Evolutionary conservation across 164 flowering plant genomes (phyloP).

Genomic region (Vitis rupestris): DNA sequence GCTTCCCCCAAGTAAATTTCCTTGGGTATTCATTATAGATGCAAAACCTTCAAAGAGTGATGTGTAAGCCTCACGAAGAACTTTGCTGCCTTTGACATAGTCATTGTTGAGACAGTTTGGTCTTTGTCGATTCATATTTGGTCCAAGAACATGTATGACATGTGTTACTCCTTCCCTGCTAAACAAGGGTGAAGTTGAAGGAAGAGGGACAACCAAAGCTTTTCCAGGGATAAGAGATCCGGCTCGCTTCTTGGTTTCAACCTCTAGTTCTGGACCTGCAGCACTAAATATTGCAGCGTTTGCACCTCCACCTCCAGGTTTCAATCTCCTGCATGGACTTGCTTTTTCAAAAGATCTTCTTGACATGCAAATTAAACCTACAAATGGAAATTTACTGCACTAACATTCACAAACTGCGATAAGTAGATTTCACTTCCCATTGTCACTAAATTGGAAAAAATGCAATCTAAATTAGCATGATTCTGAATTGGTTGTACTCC

Average conservation of each 20-base stretch:
- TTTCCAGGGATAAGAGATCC: slow-evolving; percentile 68
- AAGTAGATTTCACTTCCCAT: too few relatives aligned
- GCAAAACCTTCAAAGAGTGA: slow-evolving; percentile 80
- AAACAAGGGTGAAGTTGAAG: slow-evolving; percentile 66
- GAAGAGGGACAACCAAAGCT: slow-evolving; percentile 76
- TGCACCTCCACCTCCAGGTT: slow-evolving; percentile 97
- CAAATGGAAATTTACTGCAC: too few relatives aligned
- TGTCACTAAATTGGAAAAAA: too few relatives aligned
- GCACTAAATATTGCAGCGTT: slow-evolving; percentile 90
- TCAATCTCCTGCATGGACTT: slow-evolving; percentile 66
- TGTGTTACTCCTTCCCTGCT: slow-evolving; percentile 83
- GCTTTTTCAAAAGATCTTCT: slow-evolving; percentile 2
- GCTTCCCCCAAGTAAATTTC: slow-evolving; percentile 14
- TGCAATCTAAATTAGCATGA: too few relatives aligned
- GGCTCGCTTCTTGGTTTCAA: slow-evolving; percentile 75
- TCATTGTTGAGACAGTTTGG: slow-evolving; percentile 77
- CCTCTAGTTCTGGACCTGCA: slow-evolving; percentile 74
- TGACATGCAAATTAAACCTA: not conserved
- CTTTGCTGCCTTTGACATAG: slow-evolving; percentile 65
- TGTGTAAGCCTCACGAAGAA: slow-evolving; percentile 75
- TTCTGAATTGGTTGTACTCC: too few relatives aligned
- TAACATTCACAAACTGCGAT: too few relatives aligned
- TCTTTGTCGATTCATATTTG: slow-evolving; percentile 92
- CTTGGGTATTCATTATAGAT: slow-evolving; percentile 36
- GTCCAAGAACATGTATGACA: slow-evolving; percentile 97